Conservation (phyloP, 169 alveolate genomes). For the Plasmodium malariae region DNA sequence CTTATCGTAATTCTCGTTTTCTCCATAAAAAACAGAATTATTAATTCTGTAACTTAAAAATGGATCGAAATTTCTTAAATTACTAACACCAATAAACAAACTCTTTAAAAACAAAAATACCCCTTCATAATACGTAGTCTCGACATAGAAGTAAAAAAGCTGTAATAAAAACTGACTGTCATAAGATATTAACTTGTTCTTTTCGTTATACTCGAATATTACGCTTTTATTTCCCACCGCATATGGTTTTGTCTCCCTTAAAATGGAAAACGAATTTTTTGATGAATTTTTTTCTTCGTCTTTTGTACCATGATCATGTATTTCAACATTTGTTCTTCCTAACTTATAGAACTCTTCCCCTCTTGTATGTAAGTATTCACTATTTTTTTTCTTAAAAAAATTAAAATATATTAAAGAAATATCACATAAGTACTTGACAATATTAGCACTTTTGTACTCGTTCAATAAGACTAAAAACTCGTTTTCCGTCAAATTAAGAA, state of each 20-base stretch:
- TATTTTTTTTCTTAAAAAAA: conserved; percentile 20
- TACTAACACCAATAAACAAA: conserved; percentile 25
- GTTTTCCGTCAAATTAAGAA: conserved; percentile 5
- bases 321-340: too few species aligned
- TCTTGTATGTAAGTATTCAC: too few species aligned
- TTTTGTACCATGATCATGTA: not conserved
- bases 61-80: conserved; percentile 41
- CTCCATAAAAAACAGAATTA: not conserved
- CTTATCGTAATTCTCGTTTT: not conserved
- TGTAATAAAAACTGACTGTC: conserved; percentile 43
- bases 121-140: conserved; percentile 39
- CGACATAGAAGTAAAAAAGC: conserved; percentile 31
- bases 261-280: not conserved
- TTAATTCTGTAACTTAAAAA: conserved; percentile 24
- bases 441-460: conserved; percentile 21
- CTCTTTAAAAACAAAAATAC: conserved; percentile 48
- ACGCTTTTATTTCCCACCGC: not conserved
- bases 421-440: conserved; percentile 56
- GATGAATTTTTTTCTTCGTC: not conserved
- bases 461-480: conserved; percentile 19
- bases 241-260: not conserved
- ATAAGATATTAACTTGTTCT: conserved; percentile 14
- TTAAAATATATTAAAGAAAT: conserved; percentile 53
- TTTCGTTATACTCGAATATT: conserved; percentile 23
- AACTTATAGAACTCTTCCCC: too few species aligned